phyloP scores from a whole-genome alignment of 1,284 basidiomycete species.

The Porodaedalea pini region DNA sequence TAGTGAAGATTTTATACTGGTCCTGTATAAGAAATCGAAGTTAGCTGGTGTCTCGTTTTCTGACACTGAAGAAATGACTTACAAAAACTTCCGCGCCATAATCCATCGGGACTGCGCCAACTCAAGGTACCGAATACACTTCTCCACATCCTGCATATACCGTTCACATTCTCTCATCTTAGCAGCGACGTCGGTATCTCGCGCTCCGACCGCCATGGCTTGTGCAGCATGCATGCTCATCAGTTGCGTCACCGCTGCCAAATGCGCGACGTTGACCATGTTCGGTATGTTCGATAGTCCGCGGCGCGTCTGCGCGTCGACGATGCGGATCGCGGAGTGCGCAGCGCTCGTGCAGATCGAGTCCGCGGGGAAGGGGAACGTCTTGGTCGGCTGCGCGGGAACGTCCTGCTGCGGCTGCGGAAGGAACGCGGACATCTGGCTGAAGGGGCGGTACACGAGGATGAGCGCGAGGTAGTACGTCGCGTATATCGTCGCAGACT shows the following conservation, averaged over 20 bases:
- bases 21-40: neutral
- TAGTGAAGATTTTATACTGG: conserved; percentile 3
- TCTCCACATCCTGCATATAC: conserved; percentile 10
- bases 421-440: conserved; percentile 6
- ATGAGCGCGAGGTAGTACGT: conserved; percentile 71
- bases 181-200: neutral
- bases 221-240: conserved; percentile 10
- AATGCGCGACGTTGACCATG: conserved; percentile 15
- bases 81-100: conserved; percentile 20
- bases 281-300: conserved; percentile 17
- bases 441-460: conserved; percentile 72
- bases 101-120: conserved; percentile 15
- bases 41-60: neutral
- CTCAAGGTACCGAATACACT: conserved; percentile 17
- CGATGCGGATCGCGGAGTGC: conserved; percentile 12
- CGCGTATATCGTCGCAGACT: conserved; percentile 65
- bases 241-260: conserved; percentile 11
- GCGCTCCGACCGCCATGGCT: neutral
- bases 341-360: conserved; percentile 18
- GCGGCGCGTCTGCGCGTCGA: conserved; percentile 10
- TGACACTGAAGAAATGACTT: conserved; percentile 3
- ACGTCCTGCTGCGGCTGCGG: conserved; percentile 13
- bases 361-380: conserved; percentile 19
- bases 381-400: neutral
- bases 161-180: conserved; percentile 9